A percentile compares a stretch with the other conserved stretches of the same genome.
Evolutionary conservation across 495 filamentous ascomycete genomes (phyloP).

Genomic region (Letharia columbiana): DNA sequence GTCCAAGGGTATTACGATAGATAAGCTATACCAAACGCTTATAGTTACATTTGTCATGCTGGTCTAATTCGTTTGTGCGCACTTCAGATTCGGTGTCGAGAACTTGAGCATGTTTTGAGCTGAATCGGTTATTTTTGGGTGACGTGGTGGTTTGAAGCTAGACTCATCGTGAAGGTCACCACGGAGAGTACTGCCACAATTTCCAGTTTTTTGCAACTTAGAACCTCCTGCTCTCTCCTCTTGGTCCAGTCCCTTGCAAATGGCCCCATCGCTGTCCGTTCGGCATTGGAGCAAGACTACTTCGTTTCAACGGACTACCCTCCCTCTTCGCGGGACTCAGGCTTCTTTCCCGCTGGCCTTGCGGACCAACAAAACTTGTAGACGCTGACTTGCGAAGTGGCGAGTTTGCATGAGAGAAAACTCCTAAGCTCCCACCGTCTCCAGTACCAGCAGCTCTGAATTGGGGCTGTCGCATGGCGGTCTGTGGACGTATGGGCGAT

Average conservation of each 20-base stretch:
- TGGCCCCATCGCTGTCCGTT: slow-evolving; percentile 32
- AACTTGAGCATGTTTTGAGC: background rate
- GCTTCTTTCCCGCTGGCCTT: slow-evolving; percentile 35
- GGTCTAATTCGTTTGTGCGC: background rate
- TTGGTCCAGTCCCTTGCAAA: slow-evolving; percentile 18
- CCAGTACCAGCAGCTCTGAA: slow-evolving; percentile 42
- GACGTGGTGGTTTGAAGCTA: background rate
- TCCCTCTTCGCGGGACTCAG: slow-evolving; percentile 29
- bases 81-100: background rate
- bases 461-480: slow-evolving; percentile 50
- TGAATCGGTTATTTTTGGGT: background rate
- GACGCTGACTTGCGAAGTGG: slow-evolving; percentile 61
- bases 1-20: background rate
- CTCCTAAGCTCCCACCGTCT: slow-evolving; percentile 71
- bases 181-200: background rate
- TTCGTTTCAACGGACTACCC: slow-evolving; percentile 30
- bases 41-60: background rate
- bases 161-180: background rate
- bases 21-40: background rate
- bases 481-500: slow-evolving; percentile 40
- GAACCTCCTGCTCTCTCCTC: slow-evolving; percentile 37
- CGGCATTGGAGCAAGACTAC: slow-evolving; percentile 32
- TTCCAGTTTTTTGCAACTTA: slow-evolving; percentile 16
- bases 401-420: slow-evolving; percentile 72
- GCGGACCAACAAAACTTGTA: slow-evolving; percentile 36